phyloP scores from a whole-genome alignment of 2,329 filamentous ascomycete species.

The Clathrospora elynae region DNA sequence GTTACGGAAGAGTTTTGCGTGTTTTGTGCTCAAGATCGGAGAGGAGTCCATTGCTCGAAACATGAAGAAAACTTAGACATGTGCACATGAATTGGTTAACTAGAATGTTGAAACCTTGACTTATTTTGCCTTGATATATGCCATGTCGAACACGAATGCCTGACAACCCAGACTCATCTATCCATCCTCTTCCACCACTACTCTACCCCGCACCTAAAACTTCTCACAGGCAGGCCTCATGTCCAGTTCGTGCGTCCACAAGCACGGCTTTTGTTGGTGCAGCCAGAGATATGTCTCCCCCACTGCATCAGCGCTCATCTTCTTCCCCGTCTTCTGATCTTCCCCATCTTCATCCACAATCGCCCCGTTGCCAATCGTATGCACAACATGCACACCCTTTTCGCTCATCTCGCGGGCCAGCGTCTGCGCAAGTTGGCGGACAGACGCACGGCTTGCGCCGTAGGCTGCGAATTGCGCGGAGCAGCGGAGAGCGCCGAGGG shows the following conservation, averaged over 20 bases:
- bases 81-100: no score
- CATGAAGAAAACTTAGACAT: no score
- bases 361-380: constrained; percentile 62
- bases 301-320: constrained; percentile 63
- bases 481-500: constrained; percentile 59
- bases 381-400: constrained; percentile 64
- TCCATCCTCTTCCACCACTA: no score
- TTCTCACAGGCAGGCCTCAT: constrained; percentile 58
- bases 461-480: constrained; percentile 62
- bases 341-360: constrained; percentile 59
- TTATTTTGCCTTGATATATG: no score
- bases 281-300: constrained; percentile 62
- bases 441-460: constrained; percentile 58
- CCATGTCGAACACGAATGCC: no score
- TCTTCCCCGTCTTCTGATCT: constrained; percentile 57
- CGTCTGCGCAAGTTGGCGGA: constrained; percentile 61
- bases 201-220: no score
- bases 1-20: no score
- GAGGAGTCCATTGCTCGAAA: no score
- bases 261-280: constrained; percentile 54
- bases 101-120: no score
- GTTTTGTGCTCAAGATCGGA: no score
- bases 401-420: constrained; percentile 62
- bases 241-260: constrained; percentile 61
- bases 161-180: no score